A percentile compares a stretch with the other conserved stretches of the same genome.
phyloP scores from a whole-genome alignment of 805 yeast genomes.

The Suhomyces tanzawaensis region DNA sequence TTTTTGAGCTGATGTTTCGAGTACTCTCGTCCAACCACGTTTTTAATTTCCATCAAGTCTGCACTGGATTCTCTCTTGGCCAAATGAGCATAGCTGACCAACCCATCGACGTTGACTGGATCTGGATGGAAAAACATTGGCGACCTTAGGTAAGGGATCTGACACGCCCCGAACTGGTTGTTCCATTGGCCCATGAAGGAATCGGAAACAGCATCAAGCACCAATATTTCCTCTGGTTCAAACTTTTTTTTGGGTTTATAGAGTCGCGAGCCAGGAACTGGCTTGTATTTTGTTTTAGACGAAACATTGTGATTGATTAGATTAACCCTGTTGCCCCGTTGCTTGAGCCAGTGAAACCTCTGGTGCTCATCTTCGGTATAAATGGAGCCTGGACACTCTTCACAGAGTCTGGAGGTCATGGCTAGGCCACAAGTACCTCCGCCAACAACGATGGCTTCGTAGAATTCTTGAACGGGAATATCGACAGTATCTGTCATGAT shows the following conservation, averaged over 20 bases:
- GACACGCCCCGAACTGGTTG: slow-evolving; percentile 40
- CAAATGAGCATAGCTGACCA: slow-evolving; percentile 39
- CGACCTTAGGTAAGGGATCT: slow-evolving; percentile 41
- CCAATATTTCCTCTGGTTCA: slow-evolving; percentile 30
- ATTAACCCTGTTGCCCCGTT: slow-evolving; percentile 29
- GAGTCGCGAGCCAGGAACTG: slow-evolving; percentile 6
- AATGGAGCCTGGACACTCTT: slow-evolving; percentile 40
- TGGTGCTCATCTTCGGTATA: slow-evolving; percentile 49
- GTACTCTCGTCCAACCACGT: slow-evolving; percentile 44
- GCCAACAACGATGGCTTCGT: slow-evolving; percentile 41
- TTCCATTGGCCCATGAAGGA: slow-evolving; percentile 44
- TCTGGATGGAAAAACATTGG: slow-evolving; percentile 52
- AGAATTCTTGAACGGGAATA: slow-evolving; percentile 20
- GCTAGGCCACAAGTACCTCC: slow-evolving; percentile 49
- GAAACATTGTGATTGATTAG: slow-evolving; percentile 17
- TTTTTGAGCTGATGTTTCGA: slow-evolving; percentile 43
- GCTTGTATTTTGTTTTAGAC: slow-evolving; percentile 12
- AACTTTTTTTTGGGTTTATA: slow-evolving; percentile 16
- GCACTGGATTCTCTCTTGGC: slow-evolving; percentile 24
- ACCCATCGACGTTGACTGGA: slow-evolving; percentile 42
- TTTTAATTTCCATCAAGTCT: slow-evolving; percentile 40
- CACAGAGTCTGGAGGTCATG: slow-evolving; percentile 40
- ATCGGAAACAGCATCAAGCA: slow-evolving; percentile 33
- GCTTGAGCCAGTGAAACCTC: slow-evolving; percentile 44
- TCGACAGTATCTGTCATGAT: slow-evolving; percentile 4